These are phyloP conservation scores for Gossypium lobatum DNA, from an alignment of 441 rosid species.

Conservation along the genomic window DNA sequence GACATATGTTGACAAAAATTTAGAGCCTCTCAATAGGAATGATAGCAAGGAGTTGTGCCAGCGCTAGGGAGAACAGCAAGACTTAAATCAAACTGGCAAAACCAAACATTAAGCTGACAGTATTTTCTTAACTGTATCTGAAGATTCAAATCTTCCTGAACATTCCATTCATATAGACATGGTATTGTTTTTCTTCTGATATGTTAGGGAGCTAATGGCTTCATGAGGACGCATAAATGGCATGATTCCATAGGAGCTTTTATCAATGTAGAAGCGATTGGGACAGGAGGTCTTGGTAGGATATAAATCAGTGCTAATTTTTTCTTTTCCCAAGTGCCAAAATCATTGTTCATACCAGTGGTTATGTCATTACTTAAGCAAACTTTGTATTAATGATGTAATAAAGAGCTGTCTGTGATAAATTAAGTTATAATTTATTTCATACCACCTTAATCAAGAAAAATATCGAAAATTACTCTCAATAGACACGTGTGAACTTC, in stretches of 20 bases:
- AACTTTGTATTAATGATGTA: too few relatives aligned
- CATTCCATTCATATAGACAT: slow-evolving; percentile 3
- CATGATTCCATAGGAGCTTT: slow-evolving; percentile 82
- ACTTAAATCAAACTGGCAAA: background rate
- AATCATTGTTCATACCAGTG: background rate
- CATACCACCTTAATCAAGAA: slow-evolving; percentile 2
- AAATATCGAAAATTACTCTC: background rate
- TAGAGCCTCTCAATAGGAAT: too few relatives aligned
- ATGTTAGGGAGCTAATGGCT: slow-evolving; percentile 93
- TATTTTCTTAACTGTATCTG: slow-evolving; percentile 7
- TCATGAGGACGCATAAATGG: slow-evolving; percentile 83
- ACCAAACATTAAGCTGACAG: slow-evolving; percentile 8
- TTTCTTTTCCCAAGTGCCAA: background rate
- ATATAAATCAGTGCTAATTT: slow-evolving; percentile 13
- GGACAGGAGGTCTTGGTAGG: slow-evolving; percentile 88
- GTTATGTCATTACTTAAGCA: too few relatives aligned
- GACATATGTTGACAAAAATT: slow-evolving; percentile 1
- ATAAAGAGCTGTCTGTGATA: too few relatives aligned
- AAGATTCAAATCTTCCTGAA: slow-evolving; percentile 2
- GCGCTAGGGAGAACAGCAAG: background rate
- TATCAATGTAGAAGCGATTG: slow-evolving; percentile 96
- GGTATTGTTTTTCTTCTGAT: slow-evolving; percentile 16
- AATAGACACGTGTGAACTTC: background rate
- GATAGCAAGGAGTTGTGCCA: too few relatives aligned
- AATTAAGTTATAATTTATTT: background rate